A percentile compares a stretch with the other conserved stretches of the same genome.
Conservation (phyloP, 257 asterid genomes). For the Solanum habrochaites region DNA sequence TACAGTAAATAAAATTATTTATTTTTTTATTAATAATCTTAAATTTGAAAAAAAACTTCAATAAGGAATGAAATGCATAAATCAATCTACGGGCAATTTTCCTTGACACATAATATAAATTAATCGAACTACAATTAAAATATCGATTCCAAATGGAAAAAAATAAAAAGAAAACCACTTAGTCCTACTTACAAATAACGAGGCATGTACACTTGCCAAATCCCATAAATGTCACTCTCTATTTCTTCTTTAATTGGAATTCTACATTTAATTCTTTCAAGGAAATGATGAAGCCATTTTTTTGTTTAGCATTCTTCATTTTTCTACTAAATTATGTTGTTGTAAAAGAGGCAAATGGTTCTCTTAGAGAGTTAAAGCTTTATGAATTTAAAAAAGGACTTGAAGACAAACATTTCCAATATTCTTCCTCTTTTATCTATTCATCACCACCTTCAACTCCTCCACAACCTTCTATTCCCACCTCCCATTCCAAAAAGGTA, state of each 20-base stretch:
- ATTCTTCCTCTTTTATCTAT: not conserved
- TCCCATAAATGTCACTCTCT: not conserved
- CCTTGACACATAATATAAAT: no score
- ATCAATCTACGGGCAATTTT: no score
- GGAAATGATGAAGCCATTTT: not conserved
- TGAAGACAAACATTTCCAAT: not conserved
- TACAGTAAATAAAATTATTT: accelerated
- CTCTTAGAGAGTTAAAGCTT: constrained; percentile 20
- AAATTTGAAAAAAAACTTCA: no score
- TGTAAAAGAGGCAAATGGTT: constrained; percentile 14
- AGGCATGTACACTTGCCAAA: not conserved
- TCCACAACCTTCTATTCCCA: constrained; percentile 2
- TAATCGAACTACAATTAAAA: no score
- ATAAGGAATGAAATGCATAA: no score
- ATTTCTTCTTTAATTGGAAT: not conserved
- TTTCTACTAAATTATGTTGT: constrained; percentile 1
- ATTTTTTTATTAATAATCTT: accelerated
- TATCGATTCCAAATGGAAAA: no score
- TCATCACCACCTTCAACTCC: not conserved
- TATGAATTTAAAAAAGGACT: constrained; percentile 28
- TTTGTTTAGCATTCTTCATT: not conserved
- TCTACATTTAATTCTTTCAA: not conserved
- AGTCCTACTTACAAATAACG: not conserved
- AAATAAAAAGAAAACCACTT: not conserved
- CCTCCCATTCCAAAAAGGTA: constrained; percentile 20